phyloP scores from a whole-genome alignment of 2,329 filamentous ascomycete genomes.

The Pseudophaeomoniella oleicola region DNA sequence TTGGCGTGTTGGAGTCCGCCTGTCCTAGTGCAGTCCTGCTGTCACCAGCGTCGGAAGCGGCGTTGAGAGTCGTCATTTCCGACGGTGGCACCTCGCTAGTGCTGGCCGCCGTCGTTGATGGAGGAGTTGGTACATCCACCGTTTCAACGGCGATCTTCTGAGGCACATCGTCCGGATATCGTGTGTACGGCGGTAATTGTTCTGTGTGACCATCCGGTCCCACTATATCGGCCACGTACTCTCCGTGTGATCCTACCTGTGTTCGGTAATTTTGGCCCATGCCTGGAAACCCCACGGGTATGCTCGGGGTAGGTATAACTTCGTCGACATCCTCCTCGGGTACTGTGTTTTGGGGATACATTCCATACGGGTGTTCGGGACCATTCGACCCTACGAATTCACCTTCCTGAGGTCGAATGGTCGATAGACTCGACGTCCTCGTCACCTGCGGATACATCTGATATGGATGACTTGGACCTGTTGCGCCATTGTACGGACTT shows the following conservation, averaged over 20 bases:
- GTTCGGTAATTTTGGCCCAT: constrained; percentile 53
- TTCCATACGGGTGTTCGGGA: constrained; percentile 70
- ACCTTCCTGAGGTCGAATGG: constrained; percentile 42
- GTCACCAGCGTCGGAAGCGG: constrained; percentile 7
- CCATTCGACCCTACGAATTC: constrained; percentile 47
- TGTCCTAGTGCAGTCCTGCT: constrained; percentile 7
- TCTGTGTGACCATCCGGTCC: constrained; percentile 81
- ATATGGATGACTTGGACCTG: constrained; percentile 70
- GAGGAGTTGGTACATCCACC: constrained; percentile 4
- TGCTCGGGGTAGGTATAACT: constrained; percentile 15
- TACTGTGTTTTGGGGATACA: constrained; percentile 71
- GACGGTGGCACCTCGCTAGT: constrained; percentile 33
- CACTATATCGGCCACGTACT: constrained; percentile 76
- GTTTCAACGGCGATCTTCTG: constrained; percentile 29
- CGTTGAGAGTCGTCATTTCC: constrained; percentile 16
- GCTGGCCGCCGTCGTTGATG: constrained; percentile 27
- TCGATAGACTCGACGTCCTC: constrained; percentile 53
- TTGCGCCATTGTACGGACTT: constrained; percentile 54
- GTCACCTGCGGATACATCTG: constrained; percentile 62
- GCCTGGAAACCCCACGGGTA: constrained; percentile 64
- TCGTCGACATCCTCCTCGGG: constrained; percentile 38
- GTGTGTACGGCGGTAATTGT: constrained; percentile 78
- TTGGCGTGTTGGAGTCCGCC: not conserved
- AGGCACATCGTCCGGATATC: constrained; percentile 66
- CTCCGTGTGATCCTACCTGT: constrained; percentile 54